phyloP scores from a whole-genome alignment of 768 basidiomycete genomes.

The Trametes villosa region DNA sequence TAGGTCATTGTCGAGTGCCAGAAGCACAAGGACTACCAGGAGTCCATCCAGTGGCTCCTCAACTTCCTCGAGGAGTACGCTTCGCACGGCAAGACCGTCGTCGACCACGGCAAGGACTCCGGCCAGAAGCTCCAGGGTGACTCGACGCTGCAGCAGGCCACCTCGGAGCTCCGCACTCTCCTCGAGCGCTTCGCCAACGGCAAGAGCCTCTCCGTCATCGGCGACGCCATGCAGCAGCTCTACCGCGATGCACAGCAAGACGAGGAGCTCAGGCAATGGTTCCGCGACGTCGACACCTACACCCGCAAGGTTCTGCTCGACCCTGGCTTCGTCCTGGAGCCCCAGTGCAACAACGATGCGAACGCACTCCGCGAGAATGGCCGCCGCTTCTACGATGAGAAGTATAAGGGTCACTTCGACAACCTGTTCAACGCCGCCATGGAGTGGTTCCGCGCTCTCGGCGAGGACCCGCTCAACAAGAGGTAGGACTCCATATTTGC shows the following conservation, averaged over 20 bases:
- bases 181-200: slow-evolving; percentile 92
- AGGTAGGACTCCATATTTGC: slow-evolving; percentile 32
- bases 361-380: slow-evolving; percentile 69
- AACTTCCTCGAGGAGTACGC: slow-evolving; percentile 65
- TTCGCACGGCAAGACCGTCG: slow-evolving; percentile 36
- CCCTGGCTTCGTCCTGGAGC: slow-evolving; percentile 85
- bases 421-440: slow-evolving; percentile 70
- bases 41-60: slow-evolving; percentile 76
- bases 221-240: slow-evolving; percentile 71
- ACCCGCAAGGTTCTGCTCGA: slow-evolving; percentile 76
- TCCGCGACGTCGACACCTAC: slow-evolving; percentile 61
- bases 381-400: slow-evolving; percentile 74
- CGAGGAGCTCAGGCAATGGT: slow-evolving; percentile 76
- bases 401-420: slow-evolving; percentile 82
- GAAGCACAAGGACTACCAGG: slow-evolving; percentile 89
- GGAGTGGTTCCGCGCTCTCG: slow-evolving; percentile 84
- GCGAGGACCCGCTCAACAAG: slow-evolving; percentile 82
- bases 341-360: slow-evolving; percentile 70
- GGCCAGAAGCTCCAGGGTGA: slow-evolving; percentile 44
- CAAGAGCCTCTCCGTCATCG: slow-evolving; percentile 63
- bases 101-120: slow-evolving; percentile 26
- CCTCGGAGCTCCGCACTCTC: slow-evolving; percentile 71
- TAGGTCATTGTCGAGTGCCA: slow-evolving; percentile 90
- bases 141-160: slow-evolving; percentile 57
- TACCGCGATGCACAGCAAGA: slow-evolving; percentile 79